Conservation (phyloP, 306 rosid species). For the Rosa chinensis region DNA sequence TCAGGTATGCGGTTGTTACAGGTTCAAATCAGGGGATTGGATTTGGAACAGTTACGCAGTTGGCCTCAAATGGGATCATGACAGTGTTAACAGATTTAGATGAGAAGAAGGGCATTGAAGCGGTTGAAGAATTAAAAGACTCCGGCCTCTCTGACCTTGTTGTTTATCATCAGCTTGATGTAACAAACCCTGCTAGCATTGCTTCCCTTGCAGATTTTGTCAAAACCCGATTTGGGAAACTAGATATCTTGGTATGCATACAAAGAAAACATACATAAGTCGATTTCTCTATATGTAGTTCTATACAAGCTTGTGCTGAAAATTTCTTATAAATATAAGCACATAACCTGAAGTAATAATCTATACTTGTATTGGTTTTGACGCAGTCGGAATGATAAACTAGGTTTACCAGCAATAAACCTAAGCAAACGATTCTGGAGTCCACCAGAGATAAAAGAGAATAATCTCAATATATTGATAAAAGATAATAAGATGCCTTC, state of each 20-base stretch:
- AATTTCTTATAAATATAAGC: neutral
- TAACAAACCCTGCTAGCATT: slow-evolving; percentile 22
- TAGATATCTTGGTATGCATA: slow-evolving; percentile 38
- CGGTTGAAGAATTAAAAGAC: too few relatives aligned
- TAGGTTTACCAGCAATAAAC: too few relatives aligned
- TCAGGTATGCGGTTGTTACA: slow-evolving; percentile 34
- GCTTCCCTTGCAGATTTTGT: slow-evolving; percentile 24
- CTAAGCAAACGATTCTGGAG: too few relatives aligned
- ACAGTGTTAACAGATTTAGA: too few relatives aligned
- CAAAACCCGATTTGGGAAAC: slow-evolving; percentile 27
- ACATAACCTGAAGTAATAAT: too few relatives aligned
- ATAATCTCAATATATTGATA: too few relatives aligned
- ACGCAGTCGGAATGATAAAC: too few relatives aligned
- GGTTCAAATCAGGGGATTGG: slow-evolving; percentile 38
- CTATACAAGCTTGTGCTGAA: neutral
- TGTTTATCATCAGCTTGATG: slow-evolving; percentile 36
- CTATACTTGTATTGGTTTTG: too few relatives aligned
- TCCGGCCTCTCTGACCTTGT: slow-evolving; percentile 14
- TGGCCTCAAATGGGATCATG: slow-evolving; percentile 21
- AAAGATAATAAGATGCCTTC: too few relatives aligned
- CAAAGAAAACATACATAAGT: neutral
- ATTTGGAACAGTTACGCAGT: slow-evolving; percentile 23
- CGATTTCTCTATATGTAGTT: neutral
- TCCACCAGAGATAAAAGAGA: too few relatives aligned
- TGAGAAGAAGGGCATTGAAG: too few relatives aligned